These are phyloP conservation scores for Pythium dissotocum DNA, from an alignment of 352 stramenopile genomes.

Conservation along the genomic window DNA sequence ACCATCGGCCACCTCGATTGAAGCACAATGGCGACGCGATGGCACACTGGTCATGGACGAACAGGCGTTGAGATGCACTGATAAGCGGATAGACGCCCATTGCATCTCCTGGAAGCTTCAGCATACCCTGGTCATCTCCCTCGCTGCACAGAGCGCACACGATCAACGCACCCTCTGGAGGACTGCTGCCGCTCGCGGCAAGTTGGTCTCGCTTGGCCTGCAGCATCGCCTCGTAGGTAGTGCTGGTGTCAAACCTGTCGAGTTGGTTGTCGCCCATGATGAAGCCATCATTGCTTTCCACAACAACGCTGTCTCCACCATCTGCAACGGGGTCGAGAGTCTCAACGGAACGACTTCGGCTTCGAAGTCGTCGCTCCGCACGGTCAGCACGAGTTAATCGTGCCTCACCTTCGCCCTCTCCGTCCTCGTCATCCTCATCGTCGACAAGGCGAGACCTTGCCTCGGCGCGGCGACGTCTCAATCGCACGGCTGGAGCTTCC, in stretches of 20 bases:
- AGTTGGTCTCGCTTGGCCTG: conserved; percentile 49
- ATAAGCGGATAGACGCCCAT: conserved; percentile 78
- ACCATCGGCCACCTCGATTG: conserved; percentile 75
- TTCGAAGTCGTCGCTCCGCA: conserved; percentile 9
- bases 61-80: conserved; percentile 64
- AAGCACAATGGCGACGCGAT: conserved; percentile 86
- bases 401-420: conserved; percentile 49
- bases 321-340: conserved; percentile 34
- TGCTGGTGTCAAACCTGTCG: conserved; percentile 71
- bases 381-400: not conserved
- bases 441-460: conserved; percentile 31
- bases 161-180: conserved; percentile 44
- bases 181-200: conserved; percentile 29
- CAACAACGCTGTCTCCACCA: conserved; percentile 40
- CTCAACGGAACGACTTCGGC: conserved; percentile 22
- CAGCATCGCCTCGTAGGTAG: conserved; percentile 70
- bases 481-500: conserved; percentile 17
- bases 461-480: conserved; percentile 5
- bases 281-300: conserved; percentile 82
- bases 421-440: conserved; percentile 55
- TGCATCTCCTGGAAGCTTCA: conserved; percentile 75
- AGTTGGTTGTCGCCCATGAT: conserved; percentile 82
- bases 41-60: conserved; percentile 86
- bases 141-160: conserved; percentile 78
- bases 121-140: conserved; percentile 64